Base-by-base conservation (phyloP, 441 rosid genomes). In the Kokia cookei region DNA sequence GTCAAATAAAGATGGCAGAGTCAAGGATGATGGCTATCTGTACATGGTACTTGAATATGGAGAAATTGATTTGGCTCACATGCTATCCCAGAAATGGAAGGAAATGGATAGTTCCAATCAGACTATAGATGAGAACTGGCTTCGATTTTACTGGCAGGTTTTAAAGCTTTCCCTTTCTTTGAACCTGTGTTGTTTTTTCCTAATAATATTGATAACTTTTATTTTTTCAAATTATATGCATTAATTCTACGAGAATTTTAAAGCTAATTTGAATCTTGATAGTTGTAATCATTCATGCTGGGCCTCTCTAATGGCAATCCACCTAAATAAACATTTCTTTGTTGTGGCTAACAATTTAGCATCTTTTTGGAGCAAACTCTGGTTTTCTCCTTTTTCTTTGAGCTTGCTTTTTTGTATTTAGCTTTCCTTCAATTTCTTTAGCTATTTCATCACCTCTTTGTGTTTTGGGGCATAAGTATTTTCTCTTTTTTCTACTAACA, bases 131-230 rank as follows among this genome's bases (percentile, higher is more conserved):
- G 97, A 93, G 73, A 96, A 96, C 67, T 96, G 99, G 99, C 98
- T 96, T 77, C 93, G 99, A 75, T 96, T 91, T 82, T 96, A 93
- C 85, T 96, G 98, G 98, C 98, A 96, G 99, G 99, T 96, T 62
- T 69, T 79, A 78, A 67, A 77, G 62, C 78, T 79, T 54, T 73
- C 73, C 81, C 69, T 73, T 73, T 71, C 71, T 75, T 62, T 62
- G 48, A 40, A 7, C 67, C 40, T 40, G 8, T 37, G 73, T 57
- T 71, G 73, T 19, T 40, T 26, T 61, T 55, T 55, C 53, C 51
- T 40, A 55, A 70, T 22, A 63, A 70, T 57, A 70, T 70, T 11
- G 22, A 54, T 60, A 60, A 26, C 51, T 3, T 55, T 42, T 42
- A 12, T 42, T 42, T 48, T 24, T 14, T 70, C 32, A 43, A 9